Evolutionary conservation across 495 filamentous ascomycete genomes (phyloP), one percentile per base, ranked within the genome.

Genomic region (Xylaria curta): DNA sequence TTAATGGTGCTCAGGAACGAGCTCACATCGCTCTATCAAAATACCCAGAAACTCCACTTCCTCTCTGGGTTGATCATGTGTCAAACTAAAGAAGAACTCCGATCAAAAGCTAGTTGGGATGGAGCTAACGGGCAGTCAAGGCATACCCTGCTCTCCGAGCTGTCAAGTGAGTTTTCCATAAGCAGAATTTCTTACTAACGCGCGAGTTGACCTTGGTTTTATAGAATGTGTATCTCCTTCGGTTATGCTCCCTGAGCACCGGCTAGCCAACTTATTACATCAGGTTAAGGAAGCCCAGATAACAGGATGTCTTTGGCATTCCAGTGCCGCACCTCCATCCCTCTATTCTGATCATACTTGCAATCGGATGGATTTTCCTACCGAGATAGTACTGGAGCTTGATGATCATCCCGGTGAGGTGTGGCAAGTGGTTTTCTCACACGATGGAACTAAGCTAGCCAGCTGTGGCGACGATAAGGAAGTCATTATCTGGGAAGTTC

Each of bases 221-320:
- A 15, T 62, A 71, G 69, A 87, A 84, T 97, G 89, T 42, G 97
- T 99, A 70, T 97, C 97, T 4, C 96, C 96, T 1, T 94, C 94
- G n/a, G 92, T 97, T 31, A 98, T 99, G 97, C 93, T 99, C 62
- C 97, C 96, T 6, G 93, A 97, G 74, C 93, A 97, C 79, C 92
- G 96, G 15, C 85, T 99, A n/a, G 94, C 93, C 9, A 84, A 88
- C 33, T 81, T 99, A n/a, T 82, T 99, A 62, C 85, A 93, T 61
- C 88, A 95, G 68, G 89, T 97, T 36, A 97, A 98, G 76, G 83
- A 89, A 61, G 88, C 85, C 66, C 95, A 97, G 81, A 92, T 98
- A 56, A 87, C 89, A 61, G 86, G 88, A 49, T 99, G 96, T 76
- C 81, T 94, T 56, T 99, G 93, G 81, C 96, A 99, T 82, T 97